Percentiles rank a stretch among this genome's conserved stretches.
Evolutionary conservation across 176 grass and related monocot species (phyloP).

Genomic region (Aegilops tauschii): DNA sequence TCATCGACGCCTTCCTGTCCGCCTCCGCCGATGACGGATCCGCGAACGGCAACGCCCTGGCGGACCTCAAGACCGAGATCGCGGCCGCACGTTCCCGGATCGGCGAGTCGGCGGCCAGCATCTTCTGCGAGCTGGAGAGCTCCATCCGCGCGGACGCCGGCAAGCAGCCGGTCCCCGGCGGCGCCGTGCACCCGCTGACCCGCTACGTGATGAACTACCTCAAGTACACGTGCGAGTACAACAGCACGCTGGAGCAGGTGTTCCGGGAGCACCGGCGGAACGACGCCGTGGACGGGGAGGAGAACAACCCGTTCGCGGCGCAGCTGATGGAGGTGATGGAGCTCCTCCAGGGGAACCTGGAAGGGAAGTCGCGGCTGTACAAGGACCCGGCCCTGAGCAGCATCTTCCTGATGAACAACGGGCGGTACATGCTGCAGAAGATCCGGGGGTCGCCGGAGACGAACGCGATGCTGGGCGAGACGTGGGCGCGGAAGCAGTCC

Average conservation of each 20-base stretch:
- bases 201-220: conserved; percentile 98
- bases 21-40: neutral
- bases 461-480: conserved; percentile 58
- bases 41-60: neutral
- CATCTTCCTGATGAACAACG: conserved; percentile 99
- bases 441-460: conserved; percentile 73
- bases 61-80: conserved; percentile 61
- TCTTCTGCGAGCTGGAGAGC: conserved; percentile 87
- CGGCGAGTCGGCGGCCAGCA: conserved; percentile 56
- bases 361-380: conserved; percentile 75
- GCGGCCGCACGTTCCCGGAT: conserved; percentile 38
- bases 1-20: conserved; percentile 56
- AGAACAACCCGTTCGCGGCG: conserved; percentile 56
- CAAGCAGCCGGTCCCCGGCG: conserved; percentile 67
- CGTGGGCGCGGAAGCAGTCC: conserved; percentile 69
- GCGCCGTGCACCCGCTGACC: conserved; percentile 88
- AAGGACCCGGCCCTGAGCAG: conserved; percentile 57
- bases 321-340: conserved; percentile 82
- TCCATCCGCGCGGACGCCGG: conserved; percentile 72
- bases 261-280: conserved; percentile 57
- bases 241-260: conserved; percentile 81
- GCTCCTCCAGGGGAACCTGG: conserved; percentile 65
- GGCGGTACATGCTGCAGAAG: conserved; percentile 89
- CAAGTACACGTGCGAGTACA: conserved; percentile 84
- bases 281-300: neutral